A percentile compares a stretch with the other conserved stretches of the same genome.
Evolutionary conservation across 352 stramenopile species (phyloP).

Genomic region (Globisporangium heterothallicum): DNA sequence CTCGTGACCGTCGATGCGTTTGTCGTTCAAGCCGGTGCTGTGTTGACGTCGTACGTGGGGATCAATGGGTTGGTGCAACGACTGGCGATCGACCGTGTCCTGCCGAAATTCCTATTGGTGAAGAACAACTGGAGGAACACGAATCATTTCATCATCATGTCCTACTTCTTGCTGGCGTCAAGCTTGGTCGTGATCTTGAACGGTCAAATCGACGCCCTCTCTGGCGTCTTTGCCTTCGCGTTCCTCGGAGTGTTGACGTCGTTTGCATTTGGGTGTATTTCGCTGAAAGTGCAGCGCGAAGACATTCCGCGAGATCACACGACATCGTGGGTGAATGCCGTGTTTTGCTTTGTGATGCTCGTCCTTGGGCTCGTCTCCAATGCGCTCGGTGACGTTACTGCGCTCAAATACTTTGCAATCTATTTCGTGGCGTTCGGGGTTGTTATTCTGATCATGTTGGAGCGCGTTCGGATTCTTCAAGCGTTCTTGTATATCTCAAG

Average conservation of each 20-base stretch:
- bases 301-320: slow-evolving; percentile 56
- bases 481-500: slow-evolving; percentile 10
- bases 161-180: slow-evolving; percentile 62
- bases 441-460: slow-evolving; percentile 49
- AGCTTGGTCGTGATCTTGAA: slow-evolving; percentile 76
- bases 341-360: slow-evolving; percentile 32
- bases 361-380: slow-evolving; percentile 38
- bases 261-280: slow-evolving; percentile 73
- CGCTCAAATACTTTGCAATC: slow-evolving; percentile 51
- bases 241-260: slow-evolving; percentile 84
- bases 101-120: slow-evolving; percentile 51
- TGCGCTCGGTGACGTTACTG: slow-evolving; percentile 31
- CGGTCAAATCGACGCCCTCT: slow-evolving; percentile 70
- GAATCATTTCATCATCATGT: slow-evolving; percentile 79
- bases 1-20: slow-evolving; percentile 63
- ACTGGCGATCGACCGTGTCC: slow-evolving; percentile 74
- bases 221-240: slow-evolving; percentile 84
- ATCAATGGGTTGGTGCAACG: slow-evolving; percentile 64
- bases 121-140: slow-evolving; percentile 67
- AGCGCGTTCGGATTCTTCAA: slow-evolving; percentile 43
- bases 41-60: slow-evolving; percentile 66
- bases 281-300: slow-evolving; percentile 78
- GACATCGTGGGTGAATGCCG: slow-evolving; percentile 36
- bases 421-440: slow-evolving; percentile 44
- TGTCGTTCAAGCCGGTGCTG: slow-evolving; percentile 62